These are phyloP conservation scores for Gremmenia infestans DNA, from an alignment of 2,329 filamentous ascomycete genomes.

Conservation along the genomic window DNA sequence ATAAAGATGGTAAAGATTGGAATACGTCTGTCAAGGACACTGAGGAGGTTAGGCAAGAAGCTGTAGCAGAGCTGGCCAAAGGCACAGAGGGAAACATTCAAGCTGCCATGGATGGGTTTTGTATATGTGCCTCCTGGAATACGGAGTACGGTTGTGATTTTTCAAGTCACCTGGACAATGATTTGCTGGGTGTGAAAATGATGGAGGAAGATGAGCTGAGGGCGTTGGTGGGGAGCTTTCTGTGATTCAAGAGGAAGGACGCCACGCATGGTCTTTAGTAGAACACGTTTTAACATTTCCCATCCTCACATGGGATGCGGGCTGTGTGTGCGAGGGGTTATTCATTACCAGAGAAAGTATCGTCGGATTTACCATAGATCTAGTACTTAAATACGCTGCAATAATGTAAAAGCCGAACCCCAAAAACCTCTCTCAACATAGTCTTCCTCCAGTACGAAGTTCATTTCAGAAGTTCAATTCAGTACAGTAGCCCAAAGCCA, in stretches of 20 bases:
- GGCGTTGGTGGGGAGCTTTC: not conserved
- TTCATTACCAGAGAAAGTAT: too few species aligned
- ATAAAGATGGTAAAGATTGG: conserved; percentile 30
- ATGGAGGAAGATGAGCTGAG: conserved; percentile 10
- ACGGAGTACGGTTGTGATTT: conserved; percentile 32
- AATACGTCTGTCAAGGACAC: conserved; percentile 22
- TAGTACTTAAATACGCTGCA: too few species aligned
- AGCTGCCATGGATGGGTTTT: conserved; percentile 28
- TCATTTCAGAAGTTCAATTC: too few species aligned
- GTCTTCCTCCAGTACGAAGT: too few species aligned
- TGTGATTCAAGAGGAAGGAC: not conserved
- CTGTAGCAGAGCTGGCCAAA: conserved; percentile 15
- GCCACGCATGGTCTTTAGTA: too few species aligned
- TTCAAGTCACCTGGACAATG: conserved; percentile 31
- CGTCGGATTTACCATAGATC: too few species aligned
- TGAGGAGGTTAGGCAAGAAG: conserved; percentile 29
- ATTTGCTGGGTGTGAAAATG: conserved; percentile 32
- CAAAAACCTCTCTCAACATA: too few species aligned
- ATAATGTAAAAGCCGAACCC: too few species aligned
- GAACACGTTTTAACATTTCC: too few species aligned
- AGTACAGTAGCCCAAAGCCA: too few species aligned
- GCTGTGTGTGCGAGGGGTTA: too few species aligned
- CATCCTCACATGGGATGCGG: too few species aligned
- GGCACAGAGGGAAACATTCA: not conserved
- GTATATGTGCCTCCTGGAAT: conserved; percentile 26